Base-by-base conservation (phyloP, 139 green algal genomes). In the Coelastrella sp. region DNA sequence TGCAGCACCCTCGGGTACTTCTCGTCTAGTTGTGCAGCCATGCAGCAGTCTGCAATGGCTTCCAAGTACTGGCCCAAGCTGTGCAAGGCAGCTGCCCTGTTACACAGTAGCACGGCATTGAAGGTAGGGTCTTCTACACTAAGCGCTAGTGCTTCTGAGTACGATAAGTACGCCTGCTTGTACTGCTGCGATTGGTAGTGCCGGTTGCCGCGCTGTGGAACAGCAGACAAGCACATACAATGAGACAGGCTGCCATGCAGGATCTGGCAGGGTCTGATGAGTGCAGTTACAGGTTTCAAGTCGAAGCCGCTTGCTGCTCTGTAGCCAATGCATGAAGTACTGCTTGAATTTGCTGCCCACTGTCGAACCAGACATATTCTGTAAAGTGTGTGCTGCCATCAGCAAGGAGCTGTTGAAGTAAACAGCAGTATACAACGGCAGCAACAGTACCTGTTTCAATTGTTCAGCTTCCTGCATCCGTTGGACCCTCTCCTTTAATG, bases 41-140 rank as follows among this genome's bases (percentile, higher is more conserved):
- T 68, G 65, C 91, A 96, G 84, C 93, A 95, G 88, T 96, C 95
- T 32, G 93, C 91, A 47, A 96, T 81, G 2, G 95, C 95, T 16
- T 96, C 94, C 5, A 92, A 57, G 68, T 91, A 93, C 68, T 90
- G 85, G 47, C 89, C 81, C 83, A 93, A 76, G 7, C 91, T 92
- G 17, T 93, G 89, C 57, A 86, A 66, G 47, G 93, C 91, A 5
- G 94, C 94, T 23, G 94, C 93, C 19, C 93, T 83, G 80, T 95
- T 96, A 91, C 94, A 95, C 92, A 93, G 89, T 86, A 95, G 61
- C 54, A 94, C 92, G 19, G 93, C 93, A 13, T 93, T 92, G n/a
- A 95, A 66, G 2, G 59, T 74, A 11, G 65, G 16, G 47, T 95
- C 90, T 3, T 87, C 85, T 6, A 79, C 13, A 16, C 66, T 88